phyloP scores from a whole-genome alignment of 345 rosid genomes.

The Durio zibethinus region DNA sequence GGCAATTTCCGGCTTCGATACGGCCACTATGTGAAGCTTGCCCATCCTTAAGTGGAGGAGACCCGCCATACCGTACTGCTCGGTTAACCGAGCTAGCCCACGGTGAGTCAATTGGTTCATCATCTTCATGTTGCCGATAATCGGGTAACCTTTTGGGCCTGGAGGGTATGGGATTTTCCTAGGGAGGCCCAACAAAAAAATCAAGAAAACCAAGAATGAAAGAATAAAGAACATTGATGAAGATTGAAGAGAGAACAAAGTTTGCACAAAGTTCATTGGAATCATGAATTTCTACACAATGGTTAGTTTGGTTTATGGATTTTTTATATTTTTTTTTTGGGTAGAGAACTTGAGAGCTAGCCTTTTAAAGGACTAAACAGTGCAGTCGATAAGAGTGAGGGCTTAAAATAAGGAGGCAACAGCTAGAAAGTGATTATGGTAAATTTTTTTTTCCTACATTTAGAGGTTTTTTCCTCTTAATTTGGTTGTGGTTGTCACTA shows the following conservation, averaged over 20 bases:
- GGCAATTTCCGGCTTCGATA: constrained; percentile 64
- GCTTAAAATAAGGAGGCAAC: too few relatives aligned
- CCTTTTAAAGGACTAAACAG: too few relatives aligned
- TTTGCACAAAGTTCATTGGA: not conserved
- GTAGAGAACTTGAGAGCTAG: too few relatives aligned
- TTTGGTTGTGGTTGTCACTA: too few relatives aligned
- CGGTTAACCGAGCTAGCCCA: constrained; percentile 58
- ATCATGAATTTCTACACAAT: not conserved
- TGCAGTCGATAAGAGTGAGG: too few relatives aligned
- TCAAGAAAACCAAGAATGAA: not conserved
- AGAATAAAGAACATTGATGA: constrained; percentile 17
- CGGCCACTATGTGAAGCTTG: constrained; percentile 43
- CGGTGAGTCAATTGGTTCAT: constrained; percentile 71
- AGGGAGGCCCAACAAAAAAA: constrained; percentile 6
- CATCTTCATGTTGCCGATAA: constrained; percentile 67
- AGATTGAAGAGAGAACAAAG: constrained; percentile 6
- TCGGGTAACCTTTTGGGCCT: constrained; percentile 74
- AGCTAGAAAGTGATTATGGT: too few relatives aligned
- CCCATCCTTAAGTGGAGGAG: constrained; percentile 50
- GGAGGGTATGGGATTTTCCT: constrained; percentile 53
- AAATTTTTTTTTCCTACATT: too few relatives aligned
- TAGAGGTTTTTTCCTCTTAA: too few relatives aligned
- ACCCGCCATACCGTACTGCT: constrained; percentile 47
- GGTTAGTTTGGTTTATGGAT: too few relatives aligned
- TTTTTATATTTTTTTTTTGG: too few relatives aligned